These are phyloP conservation scores for Pisolithus microcarpus DNA, from an alignment of 768 basidiomycete species.

Conservation along the genomic window DNA sequence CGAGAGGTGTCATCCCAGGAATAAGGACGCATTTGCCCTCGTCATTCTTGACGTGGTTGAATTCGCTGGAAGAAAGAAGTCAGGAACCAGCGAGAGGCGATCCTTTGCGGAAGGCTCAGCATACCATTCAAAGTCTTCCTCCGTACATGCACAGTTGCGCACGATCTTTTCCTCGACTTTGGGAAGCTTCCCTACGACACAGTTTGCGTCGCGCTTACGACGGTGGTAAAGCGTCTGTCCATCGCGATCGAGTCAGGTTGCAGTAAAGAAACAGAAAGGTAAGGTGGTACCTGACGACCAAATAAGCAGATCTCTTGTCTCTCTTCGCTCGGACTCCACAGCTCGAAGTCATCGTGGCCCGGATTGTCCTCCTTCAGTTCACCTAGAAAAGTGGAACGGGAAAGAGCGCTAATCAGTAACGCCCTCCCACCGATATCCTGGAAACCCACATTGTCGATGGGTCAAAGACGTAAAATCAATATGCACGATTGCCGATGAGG, in stretches of 20 bases:
- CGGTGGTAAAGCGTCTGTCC: slow-evolving; percentile 85
- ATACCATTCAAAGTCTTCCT: slow-evolving; percentile 91
- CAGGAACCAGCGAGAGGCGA: not conserved
- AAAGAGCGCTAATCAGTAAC: not conserved
- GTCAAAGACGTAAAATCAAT: slow-evolving; percentile 85
- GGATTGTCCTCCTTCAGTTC: slow-evolving; percentile 62
- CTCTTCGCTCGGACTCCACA: slow-evolving; percentile 92
- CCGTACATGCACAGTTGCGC: slow-evolving; percentile 65
- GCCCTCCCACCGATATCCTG: not conserved
- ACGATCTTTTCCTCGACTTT: slow-evolving; percentile 49
- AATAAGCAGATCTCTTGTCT: slow-evolving; percentile 88
- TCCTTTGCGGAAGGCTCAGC: slow-evolving; percentile 14
- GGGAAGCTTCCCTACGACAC: slow-evolving; percentile 69
- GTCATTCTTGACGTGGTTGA: slow-evolving; percentile 72
- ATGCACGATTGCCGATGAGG: slow-evolving; percentile 55
- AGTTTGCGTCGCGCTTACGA: slow-evolving; percentile 69
- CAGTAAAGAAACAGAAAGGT: not conserved
- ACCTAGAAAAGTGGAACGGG: slow-evolving; percentile 40
- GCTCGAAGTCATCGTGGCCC: slow-evolving; percentile 85
- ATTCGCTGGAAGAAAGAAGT: slow-evolving; percentile 55
- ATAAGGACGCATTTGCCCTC: slow-evolving; percentile 73
- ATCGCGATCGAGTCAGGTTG: not conserved
- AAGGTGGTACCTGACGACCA: slow-evolving; percentile 65
- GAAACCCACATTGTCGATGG: slow-evolving; percentile 58
- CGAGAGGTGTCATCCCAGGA: slow-evolving; percentile 56